These are phyloP conservation scores for Bjerkandera adusta DNA, from an alignment of 1,284 basidiomycete species.

Conservation along the genomic window DNA sequence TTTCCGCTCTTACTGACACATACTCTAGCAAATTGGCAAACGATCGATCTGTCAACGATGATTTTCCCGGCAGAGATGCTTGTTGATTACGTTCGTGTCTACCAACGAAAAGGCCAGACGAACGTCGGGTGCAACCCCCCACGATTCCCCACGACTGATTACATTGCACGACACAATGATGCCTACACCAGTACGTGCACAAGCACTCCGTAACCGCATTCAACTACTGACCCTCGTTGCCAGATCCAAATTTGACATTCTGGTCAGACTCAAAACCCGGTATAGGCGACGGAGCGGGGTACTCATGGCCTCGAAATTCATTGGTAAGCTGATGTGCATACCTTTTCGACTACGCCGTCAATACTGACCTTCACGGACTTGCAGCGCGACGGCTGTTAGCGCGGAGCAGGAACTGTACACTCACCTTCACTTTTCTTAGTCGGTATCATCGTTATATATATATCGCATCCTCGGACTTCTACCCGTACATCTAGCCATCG, in stretches of 20 bases:
- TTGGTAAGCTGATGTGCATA: constrained; percentile 21
- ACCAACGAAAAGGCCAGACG: constrained; percentile 41
- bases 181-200: constrained; percentile 33
- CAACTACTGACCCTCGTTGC: neutral
- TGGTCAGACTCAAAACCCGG: constrained; percentile 24
- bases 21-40: constrained; percentile 47
- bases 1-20: neutral
- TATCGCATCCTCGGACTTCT: constrained; percentile 13
- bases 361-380: neutral
- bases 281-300: constrained; percentile 22
- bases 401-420: constrained; percentile 10
- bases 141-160: constrained; percentile 50
- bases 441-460: constrained; percentile 1
- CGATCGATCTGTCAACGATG: constrained; percentile 38
- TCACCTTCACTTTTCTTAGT: constrained; percentile 8
- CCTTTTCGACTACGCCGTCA: neutral
- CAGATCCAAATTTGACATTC: constrained; percentile 29
- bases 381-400: constrained; percentile 15
- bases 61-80: constrained; percentile 39
- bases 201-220: neutral
- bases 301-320: constrained; percentile 31
- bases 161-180: constrained; percentile 36
- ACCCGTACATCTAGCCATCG: constrained; percentile 4
- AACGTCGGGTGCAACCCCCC: constrained; percentile 58
- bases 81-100: constrained; percentile 64